Conservation (phyloP, 2,329 filamentous ascomycete species). For the Aspergillus japonicus region DNA sequence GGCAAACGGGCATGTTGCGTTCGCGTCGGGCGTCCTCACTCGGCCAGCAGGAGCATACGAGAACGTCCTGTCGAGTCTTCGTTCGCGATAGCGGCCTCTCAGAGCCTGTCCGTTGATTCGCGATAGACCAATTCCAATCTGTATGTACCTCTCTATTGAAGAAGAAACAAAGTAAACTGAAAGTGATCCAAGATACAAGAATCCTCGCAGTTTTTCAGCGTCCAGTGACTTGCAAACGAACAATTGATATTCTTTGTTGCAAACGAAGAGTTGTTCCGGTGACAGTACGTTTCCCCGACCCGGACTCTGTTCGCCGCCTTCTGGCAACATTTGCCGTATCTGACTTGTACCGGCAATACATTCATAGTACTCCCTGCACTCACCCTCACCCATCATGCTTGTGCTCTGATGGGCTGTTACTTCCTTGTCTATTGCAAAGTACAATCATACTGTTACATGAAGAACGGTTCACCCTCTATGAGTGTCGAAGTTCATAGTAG, state of each 20-base stretch:
- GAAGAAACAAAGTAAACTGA: not conserved
- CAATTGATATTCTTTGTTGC: not conserved
- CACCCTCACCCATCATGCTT: no score
- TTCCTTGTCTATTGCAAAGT: no score
- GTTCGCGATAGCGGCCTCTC: not conserved
- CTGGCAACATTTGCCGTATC: not conserved
- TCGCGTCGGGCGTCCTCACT: not conserved
- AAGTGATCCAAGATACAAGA: not conserved
- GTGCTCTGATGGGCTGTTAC: not conserved
- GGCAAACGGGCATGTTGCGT: conserved; percentile 54
- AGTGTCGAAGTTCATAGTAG: not conserved
- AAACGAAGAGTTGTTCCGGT: conserved; percentile 9
- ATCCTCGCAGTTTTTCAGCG: not conserved
- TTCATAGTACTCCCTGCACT: not conserved
- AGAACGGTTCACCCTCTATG: not conserved
- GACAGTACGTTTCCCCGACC: conserved; percentile 18
- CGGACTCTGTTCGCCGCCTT: not conserved
- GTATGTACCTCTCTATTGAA: not conserved
- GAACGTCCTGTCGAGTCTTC: not conserved
- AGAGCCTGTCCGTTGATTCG: not conserved
- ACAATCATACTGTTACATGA: not conserved
- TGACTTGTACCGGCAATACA: not conserved
- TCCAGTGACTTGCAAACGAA: not conserved
- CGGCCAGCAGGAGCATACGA: not conserved
- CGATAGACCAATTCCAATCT: not conserved